phyloP scores from a whole-genome alignment of 2,329 filamentous ascomycete genomes.

The Pestalotiopsis fici region DNA sequence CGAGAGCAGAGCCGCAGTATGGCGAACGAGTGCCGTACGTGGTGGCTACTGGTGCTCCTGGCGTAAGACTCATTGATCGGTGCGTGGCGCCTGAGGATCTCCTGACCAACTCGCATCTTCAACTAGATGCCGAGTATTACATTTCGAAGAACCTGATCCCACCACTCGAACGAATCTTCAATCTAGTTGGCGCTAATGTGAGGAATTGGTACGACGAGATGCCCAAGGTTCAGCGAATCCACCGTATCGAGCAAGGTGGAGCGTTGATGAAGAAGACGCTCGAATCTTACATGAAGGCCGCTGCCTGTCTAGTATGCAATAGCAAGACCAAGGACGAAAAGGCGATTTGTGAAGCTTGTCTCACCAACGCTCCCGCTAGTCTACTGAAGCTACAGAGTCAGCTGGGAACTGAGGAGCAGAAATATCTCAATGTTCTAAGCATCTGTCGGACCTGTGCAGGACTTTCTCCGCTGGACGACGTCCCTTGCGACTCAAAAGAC shows the following conservation, averaged over 20 bases:
- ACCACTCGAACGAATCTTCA: slow-evolving; percentile 94
- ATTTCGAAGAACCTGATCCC: slow-evolving; percentile 95
- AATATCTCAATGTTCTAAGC: slow-evolving; percentile 62
- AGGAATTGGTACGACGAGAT: slow-evolving; percentile 93
- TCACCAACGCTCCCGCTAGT: slow-evolving; percentile 55
- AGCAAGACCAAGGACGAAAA: slow-evolving; percentile 45
- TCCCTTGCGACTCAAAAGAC: slow-evolving; percentile 87
- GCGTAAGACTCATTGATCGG: slow-evolving; percentile 82
- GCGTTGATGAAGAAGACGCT: slow-evolving; percentile 66
- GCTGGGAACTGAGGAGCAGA: slow-evolving; percentile 64
- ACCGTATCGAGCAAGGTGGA: slow-evolving; percentile 51
- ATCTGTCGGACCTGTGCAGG: slow-evolving; percentile 83
- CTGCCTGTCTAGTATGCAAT: slow-evolving; percentile 77
- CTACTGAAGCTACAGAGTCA: slow-evolving; percentile 64
- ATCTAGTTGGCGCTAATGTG: slow-evolving; percentile 90
- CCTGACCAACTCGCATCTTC: slow-evolving; percentile 72
- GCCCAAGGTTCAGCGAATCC: slow-evolving; percentile 83
- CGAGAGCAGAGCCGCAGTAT: slow-evolving; percentile 86
- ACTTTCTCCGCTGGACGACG: slow-evolving; percentile 70
- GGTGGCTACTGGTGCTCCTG: slow-evolving; percentile 84
- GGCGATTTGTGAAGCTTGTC: slow-evolving; percentile 60
- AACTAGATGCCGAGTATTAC: slow-evolving; percentile 94
- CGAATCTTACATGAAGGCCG: slow-evolving; percentile 89
- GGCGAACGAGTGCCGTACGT: slow-evolving; percentile 95
- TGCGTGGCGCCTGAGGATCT: slow-evolving; percentile 87